These are phyloP conservation scores for Tulasnella sp. DNA, from an alignment of 768 basidiomycete genomes.

Conservation along the genomic window DNA sequence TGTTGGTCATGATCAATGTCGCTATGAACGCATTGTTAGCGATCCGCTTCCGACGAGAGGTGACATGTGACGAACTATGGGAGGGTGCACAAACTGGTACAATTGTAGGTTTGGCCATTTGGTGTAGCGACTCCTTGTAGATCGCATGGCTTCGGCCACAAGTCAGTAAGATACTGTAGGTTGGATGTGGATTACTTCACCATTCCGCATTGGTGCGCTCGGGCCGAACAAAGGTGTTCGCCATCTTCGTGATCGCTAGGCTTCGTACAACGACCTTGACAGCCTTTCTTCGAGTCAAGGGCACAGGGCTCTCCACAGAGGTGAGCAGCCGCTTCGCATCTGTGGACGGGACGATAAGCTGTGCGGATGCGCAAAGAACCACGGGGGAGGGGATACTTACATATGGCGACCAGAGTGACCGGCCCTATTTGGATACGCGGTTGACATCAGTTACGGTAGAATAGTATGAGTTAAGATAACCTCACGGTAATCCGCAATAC, in stretches of 20 bases:
- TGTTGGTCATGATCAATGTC: constrained; percentile 36
- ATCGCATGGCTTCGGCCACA: constrained; percentile 31
- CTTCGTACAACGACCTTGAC: constrained; percentile 43
- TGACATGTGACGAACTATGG: constrained; percentile 12
- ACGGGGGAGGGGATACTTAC: constrained; percentile 27
- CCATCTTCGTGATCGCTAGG: constrained; percentile 35
- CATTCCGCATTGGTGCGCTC: constrained; percentile 45
- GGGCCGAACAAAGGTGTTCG: constrained; percentile 43
- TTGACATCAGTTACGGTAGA: background rate
- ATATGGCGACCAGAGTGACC: constrained; percentile 47
- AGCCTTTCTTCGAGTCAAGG: constrained; percentile 37
- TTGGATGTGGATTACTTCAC: constrained; percentile 20
- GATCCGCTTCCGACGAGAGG: background rate
- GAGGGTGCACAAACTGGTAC: constrained; percentile 30
- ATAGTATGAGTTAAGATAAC: background rate
- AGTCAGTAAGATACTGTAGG: background rate
- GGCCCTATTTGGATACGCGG: constrained; percentile 29
- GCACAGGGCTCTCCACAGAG: constrained; percentile 43
- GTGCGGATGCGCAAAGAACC: background rate
- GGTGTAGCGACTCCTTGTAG: constrained; percentile 26
- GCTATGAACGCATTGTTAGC: constrained; percentile 24
- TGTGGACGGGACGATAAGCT: constrained; percentile 21
- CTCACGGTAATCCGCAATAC: background rate
- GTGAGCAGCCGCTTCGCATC: constrained; percentile 40
- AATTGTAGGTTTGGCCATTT: constrained; percentile 28